These are phyloP conservation scores for Neurospora sp. DNA, from an alignment of 495 filamentous ascomycete genomes.

Conservation along the genomic window DNA sequence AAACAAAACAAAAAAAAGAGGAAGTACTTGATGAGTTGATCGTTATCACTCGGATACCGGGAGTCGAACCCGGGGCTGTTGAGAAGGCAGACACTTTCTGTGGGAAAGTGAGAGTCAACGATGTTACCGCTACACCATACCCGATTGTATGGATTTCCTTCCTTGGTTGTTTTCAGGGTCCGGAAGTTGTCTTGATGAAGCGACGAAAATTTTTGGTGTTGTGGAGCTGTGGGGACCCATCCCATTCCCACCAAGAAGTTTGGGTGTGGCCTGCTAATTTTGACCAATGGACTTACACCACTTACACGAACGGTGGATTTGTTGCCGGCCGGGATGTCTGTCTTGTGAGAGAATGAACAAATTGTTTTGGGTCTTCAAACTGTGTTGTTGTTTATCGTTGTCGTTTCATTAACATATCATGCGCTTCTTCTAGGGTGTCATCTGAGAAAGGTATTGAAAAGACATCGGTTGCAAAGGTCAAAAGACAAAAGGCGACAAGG, in stretches of 20 bases:
- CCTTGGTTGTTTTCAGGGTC: background rate
- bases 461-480: background rate
- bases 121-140: background rate
- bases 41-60: background rate
- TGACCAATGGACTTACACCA: background rate
- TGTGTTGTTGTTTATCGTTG: background rate
- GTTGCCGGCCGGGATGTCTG: background rate
- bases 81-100: background rate
- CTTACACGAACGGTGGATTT: background rate
- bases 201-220: background rate
- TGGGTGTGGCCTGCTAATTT: background rate
- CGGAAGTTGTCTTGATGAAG: background rate
- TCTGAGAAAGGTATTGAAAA: background rate
- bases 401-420: background rate
- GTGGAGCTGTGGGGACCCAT: background rate
- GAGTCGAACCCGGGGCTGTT: background rate
- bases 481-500: background rate
- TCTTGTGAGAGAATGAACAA: background rate
- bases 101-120: background rate
- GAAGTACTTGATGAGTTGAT: background rate
- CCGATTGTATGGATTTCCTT: conserved; percentile 1
- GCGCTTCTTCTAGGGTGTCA: too few relatives aligned
- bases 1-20: background rate
- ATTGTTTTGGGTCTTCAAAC: background rate
- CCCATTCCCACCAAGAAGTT: too few relatives aligned